Evolutionary conservation across 306 rosid genomes (phyloP).

Genomic region (Sophora flavescens): DNA sequence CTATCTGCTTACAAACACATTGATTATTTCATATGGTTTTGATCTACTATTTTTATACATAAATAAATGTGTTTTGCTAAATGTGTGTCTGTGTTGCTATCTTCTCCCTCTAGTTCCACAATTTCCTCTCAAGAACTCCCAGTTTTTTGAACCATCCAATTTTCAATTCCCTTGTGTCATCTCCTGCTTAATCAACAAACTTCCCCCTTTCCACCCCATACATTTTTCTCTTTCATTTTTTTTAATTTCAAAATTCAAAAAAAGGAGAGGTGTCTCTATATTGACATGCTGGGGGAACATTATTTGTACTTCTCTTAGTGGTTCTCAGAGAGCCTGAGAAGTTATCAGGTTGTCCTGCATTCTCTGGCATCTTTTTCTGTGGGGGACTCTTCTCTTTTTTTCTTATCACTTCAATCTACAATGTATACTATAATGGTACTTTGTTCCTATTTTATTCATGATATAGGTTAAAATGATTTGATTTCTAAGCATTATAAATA

Average conservation of each 20-base stretch:
- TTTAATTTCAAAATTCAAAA: background rate
- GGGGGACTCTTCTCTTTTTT: slow-evolving; percentile 5
- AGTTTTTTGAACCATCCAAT: slow-evolving; percentile 54
- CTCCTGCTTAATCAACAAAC: slow-evolving; percentile 45
- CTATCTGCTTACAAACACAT: slow-evolving; percentile 37
- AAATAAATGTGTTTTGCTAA: slow-evolving; percentile 54
- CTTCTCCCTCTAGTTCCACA: slow-evolving; percentile 57
- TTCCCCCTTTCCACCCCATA: slow-evolving; percentile 19
- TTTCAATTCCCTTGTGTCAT: slow-evolving; percentile 57
- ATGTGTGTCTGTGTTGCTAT: slow-evolving; percentile 48
- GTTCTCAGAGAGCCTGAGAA: slow-evolving; percentile 36
- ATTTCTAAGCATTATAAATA: slow-evolving; percentile 24
- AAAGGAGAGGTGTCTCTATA: slow-evolving; percentile 32
- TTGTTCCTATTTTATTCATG: slow-evolving; percentile 22
- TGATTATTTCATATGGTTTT: slow-evolving; percentile 40
- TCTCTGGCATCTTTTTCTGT: background rate
- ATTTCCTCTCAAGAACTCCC: slow-evolving; percentile 59
- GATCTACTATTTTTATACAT: slow-evolving; percentile 41
- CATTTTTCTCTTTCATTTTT: slow-evolving; percentile 25
- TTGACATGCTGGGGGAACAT: slow-evolving; percentile 23
- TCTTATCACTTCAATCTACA: slow-evolving; percentile 34
- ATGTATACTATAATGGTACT: background rate
- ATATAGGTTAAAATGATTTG: slow-evolving; percentile 3
- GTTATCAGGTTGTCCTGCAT: slow-evolving; percentile 41
- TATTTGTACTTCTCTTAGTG: slow-evolving; percentile 23